Conservation (phyloP, 2,329 filamentous ascomycete genomes). For the Alternaria viburni region DNA sequence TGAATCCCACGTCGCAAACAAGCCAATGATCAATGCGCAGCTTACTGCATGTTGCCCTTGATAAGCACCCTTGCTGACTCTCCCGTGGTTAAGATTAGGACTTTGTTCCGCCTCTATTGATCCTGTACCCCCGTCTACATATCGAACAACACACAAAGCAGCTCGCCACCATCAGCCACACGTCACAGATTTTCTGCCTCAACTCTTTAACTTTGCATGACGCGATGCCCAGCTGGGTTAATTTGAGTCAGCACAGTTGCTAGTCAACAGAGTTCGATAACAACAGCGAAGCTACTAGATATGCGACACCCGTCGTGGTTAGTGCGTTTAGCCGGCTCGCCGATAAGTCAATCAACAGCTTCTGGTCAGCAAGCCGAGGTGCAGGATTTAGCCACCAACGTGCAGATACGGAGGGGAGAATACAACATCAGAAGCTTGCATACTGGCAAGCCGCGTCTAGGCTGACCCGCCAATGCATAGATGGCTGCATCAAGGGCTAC, state of each 20-base stretch:
- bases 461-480: not conserved
- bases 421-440: slow-evolving; percentile 9
- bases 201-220: slow-evolving; percentile 6
- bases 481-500: not conserved
- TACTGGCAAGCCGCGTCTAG: not conserved
- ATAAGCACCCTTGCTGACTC: slow-evolving; percentile 10
- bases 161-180: slow-evolving; percentile 14
- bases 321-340: slow-evolving; percentile 3
- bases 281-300: not conserved
- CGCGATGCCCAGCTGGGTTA: slow-evolving; percentile 1
- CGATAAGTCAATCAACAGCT: slow-evolving; percentile 8
- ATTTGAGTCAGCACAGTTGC: not conserved
- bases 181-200: slow-evolving; percentile 7
- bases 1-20: not conserved
- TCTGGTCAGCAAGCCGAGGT: slow-evolving; percentile 3
- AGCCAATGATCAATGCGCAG: not conserved
- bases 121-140: not conserved
- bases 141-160: slow-evolving; percentile 10
- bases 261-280: slow-evolving; percentile 6
- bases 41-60: not conserved
- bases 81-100: slow-evolving; percentile 10
- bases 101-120: not conserved
- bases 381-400: slow-evolving; percentile 11
- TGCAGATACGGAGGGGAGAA: slow-evolving; percentile 9
- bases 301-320: slow-evolving; percentile 8